Percentiles rank a stretch among this genome's conserved stretches.
Evolutionary conservation across 2,329 filamentous ascomycete genomes (phyloP).

Genomic region (Colletotrichum sp.): DNA sequence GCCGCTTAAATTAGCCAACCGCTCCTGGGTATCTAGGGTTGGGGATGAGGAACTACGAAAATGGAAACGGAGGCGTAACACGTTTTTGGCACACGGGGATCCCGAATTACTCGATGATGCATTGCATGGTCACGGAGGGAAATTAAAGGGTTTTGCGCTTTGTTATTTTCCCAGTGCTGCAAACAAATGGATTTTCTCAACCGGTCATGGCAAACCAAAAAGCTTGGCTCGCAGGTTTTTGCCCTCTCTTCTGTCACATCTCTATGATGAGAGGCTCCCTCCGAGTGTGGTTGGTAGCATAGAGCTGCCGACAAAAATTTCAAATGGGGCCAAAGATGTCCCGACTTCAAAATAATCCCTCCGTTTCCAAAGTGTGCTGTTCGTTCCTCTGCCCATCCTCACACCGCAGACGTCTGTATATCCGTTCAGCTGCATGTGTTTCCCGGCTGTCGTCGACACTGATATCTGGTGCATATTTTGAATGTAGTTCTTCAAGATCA

Average conservation of each 20-base stretch:
- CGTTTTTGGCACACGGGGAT: slow-evolving; percentile 24
- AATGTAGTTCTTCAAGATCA: background rate
- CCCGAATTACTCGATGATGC: slow-evolving; percentile 24
- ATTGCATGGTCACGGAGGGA: slow-evolving; percentile 24
- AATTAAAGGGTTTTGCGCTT: slow-evolving; percentile 23
- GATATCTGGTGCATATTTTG: background rate
- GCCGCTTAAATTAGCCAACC: slow-evolving; percentile 20
- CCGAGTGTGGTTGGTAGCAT: slow-evolving; percentile 20
- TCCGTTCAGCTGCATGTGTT: background rate
- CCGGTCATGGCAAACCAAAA: slow-evolving; percentile 21
- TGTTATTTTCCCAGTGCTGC: slow-evolving; percentile 20
- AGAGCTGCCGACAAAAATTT: slow-evolving; percentile 21
- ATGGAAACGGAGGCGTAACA: slow-evolving; percentile 23
- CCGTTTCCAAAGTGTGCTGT: background rate
- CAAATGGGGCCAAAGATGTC: slow-evolving; percentile 20
- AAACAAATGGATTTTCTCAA: slow-evolving; percentile 23
- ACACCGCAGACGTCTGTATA: background rate
- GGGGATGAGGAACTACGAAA: slow-evolving; percentile 21
- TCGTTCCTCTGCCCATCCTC: background rate
- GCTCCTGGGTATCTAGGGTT: slow-evolving; percentile 21
- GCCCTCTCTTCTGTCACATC: background rate
- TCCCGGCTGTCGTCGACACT: background rate
- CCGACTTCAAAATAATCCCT: slow-evolving; percentile 10
- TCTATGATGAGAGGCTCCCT: slow-evolving; percentile 7
- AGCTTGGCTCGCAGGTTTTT: slow-evolving; percentile 9